Evolutionary conservation across 2,329 filamentous ascomycete genomes (phyloP).

Genomic region (Fonsecaea erecta): DNA sequence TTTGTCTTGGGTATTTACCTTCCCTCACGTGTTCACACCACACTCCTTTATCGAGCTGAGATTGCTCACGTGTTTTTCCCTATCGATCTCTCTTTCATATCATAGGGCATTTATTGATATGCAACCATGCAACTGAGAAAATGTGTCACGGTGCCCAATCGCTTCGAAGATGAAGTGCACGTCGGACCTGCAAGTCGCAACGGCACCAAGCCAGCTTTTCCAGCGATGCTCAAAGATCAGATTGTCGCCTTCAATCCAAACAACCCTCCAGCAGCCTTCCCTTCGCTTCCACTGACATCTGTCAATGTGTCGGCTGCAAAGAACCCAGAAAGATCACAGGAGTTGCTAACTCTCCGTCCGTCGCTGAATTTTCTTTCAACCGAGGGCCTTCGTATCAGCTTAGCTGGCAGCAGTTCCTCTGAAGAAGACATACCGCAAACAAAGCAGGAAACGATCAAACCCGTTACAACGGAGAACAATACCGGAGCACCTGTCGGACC

Average conservation of each 20-base stretch:
- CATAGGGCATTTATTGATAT: background rate
- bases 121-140: conserved; percentile 43
- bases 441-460: background rate
- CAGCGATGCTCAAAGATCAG: conserved; percentile 29
- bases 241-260: conserved; percentile 44
- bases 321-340: background rate
- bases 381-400: background rate
- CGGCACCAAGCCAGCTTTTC: conserved; percentile 32
- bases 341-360: background rate
- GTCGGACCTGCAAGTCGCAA: conserved; percentile 26
- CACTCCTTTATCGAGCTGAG: conserved; percentile 6
- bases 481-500: background rate
- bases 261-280: conserved; percentile 49
- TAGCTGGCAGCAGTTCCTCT: background rate
- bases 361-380: background rate
- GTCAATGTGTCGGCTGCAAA: background rate
- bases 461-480: background rate
- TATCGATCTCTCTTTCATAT: background rate
- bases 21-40: conserved; percentile 1
- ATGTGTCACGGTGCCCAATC: conserved; percentile 42
- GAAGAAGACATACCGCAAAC: background rate
- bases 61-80: background rate
- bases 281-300: conserved; percentile 40
- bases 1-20: conserved; percentile 14
- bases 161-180: conserved; percentile 39